Percentiles rank a stretch among this genome's conserved stretches.
These are phyloP conservation scores for Hura crepitans DNA, from an alignment of 441 rosid species.

Conservation along the genomic window DNA sequence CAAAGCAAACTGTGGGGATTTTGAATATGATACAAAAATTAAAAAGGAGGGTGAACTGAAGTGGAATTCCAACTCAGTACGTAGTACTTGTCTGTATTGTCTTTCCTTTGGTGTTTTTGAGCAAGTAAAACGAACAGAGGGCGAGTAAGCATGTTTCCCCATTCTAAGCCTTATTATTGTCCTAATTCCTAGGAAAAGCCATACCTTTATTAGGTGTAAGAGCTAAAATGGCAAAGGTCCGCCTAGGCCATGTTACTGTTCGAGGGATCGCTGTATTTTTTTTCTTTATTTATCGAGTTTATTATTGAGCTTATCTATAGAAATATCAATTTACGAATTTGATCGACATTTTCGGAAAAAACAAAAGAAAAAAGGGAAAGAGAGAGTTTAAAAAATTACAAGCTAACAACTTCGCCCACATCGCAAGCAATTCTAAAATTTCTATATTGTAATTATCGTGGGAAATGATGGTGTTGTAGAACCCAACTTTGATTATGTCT, in stretches of 20 bases:
- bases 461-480: background rate
- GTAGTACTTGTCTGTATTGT: conserved; percentile 14
- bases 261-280: too few relatives aligned
- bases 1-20: conserved; percentile 4
- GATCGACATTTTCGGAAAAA: too few relatives aligned
- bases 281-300: too few relatives aligned
- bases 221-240: background rate
- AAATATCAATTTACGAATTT: too few relatives aligned
- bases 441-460: background rate
- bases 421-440: background rate
- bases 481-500: background rate
- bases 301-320: too few relatives aligned
- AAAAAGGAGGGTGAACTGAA: conserved; percentile 20
- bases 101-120: background rate
- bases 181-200: conserved; percentile 19
- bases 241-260: background rate
- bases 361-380: too few relatives aligned
- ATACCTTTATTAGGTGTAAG: background rate
- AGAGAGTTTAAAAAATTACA: background rate
- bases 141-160: conserved; percentile 19
- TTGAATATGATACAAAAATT: conserved; percentile 19
- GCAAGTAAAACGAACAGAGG: conserved; percentile 1
- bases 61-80: conserved; percentile 34
- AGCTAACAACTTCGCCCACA: background rate
- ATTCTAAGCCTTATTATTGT: background rate